Conservation (phyloP, 2,329 filamentous ascomycete genomes). For the Fusarium sp. region DNA sequence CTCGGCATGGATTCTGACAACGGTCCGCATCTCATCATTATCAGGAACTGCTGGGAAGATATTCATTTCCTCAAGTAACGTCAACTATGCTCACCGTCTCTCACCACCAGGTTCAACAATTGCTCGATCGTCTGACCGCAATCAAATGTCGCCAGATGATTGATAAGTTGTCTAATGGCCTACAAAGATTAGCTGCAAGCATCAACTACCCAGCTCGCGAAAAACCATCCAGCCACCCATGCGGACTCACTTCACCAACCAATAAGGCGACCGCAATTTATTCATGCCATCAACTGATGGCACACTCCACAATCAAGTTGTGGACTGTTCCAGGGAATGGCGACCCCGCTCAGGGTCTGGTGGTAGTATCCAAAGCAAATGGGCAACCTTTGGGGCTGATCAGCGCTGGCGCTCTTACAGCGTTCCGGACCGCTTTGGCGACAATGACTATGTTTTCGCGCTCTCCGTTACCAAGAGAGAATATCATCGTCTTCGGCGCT, state of each 20-base stretch:
- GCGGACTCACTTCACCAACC: not conserved
- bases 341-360: not conserved
- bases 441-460: too few species aligned
- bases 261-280: not conserved
- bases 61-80: not conserved
- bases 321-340: not conserved
- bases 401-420: not conserved
- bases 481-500: too few species aligned
- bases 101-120: not conserved
- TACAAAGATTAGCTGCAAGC: not conserved
- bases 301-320: not conserved
- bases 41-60: too few species aligned
- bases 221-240: not conserved
- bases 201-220: not conserved
- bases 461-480: too few species aligned
- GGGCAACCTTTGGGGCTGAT: not conserved
- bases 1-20: too few species aligned
- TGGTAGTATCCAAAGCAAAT: not conserved
- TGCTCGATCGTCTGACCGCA: not conserved
- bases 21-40: too few species aligned
- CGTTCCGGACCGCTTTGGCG: too few species aligned
- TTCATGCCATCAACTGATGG: not conserved
- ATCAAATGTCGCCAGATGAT: not conserved
- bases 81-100: not conserved
- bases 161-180: not conserved